A percentile compares a stretch with the other conserved stretches of the same genome.
Conservation (phyloP, 1,139 yeast genomes). For the Diutina neorugosa region DNA sequence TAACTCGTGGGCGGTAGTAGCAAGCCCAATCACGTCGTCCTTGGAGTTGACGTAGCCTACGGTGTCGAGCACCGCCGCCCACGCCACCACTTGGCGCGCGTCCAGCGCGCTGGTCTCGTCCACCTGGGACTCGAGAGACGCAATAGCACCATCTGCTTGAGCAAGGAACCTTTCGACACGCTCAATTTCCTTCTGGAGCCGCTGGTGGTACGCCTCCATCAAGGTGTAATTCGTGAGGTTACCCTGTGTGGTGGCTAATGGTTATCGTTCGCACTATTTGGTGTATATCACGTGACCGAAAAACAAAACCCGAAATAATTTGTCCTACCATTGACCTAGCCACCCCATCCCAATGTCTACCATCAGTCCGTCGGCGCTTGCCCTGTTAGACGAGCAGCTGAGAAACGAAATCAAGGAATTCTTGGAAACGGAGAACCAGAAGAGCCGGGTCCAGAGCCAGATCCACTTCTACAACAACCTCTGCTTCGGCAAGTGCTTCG, state of each 20-base stretch:
- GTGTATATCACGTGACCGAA: background rate
- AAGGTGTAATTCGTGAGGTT: too few species aligned
- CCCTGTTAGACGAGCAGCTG: constrained; percentile 55
- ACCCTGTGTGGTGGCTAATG: too few species aligned
- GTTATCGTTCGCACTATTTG: background rate
- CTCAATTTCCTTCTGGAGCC: background rate
- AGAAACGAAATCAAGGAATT: constrained; percentile 66
- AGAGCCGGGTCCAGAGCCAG: constrained; percentile 78
- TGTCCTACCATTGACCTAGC: background rate
- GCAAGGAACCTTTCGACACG: background rate
- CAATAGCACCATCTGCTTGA: background rate
- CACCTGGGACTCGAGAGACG: background rate
- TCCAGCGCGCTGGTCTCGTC: background rate
- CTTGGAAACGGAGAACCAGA: constrained; percentile 74
- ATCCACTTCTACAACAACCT: constrained; percentile 79
- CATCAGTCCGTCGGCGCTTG: constrained; percentile 47
- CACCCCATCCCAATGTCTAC: constrained; percentile 34
- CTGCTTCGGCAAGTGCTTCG: constrained; percentile 82
- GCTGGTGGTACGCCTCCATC: constrained; percentile 1
- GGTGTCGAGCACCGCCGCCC: background rate
- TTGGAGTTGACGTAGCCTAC: background rate
- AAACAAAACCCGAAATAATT: too few species aligned
- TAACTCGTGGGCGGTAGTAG: background rate
- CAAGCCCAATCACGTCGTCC: constrained; percentile 1
- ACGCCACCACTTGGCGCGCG: background rate